A percentile compares a stretch with the other conserved stretches of the same genome.
These are phyloP conservation scores for Fonsecaea multimorphosa DNA, from an alignment of 2,329 filamentous ascomycete genomes.

Conservation along the genomic window DNA sequence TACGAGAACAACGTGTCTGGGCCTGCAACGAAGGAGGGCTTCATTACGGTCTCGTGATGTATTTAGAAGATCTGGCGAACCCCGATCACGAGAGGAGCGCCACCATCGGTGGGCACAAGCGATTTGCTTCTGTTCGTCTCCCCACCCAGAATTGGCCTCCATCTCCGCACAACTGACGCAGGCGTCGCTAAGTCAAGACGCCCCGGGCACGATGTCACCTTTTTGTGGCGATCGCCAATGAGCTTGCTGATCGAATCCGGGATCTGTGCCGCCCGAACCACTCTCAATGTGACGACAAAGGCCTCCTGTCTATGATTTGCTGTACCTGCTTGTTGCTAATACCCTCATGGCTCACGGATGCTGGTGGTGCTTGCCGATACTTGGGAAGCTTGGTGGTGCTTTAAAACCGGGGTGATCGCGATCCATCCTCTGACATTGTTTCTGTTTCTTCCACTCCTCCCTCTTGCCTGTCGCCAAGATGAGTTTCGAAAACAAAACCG, in stretches of 20 bases:
- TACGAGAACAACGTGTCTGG: background rate
- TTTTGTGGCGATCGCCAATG: slow-evolving; percentile 20
- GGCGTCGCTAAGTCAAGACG: slow-evolving; percentile 14
- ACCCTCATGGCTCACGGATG: slow-evolving; percentile 16
- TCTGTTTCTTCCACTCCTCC: slow-evolving; percentile 18
- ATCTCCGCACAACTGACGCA: slow-evolving; percentile 17
- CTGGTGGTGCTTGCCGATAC: slow-evolving; percentile 25
- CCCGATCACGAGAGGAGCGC: slow-evolving; percentile 10
- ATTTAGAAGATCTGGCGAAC: slow-evolving; percentile 1
- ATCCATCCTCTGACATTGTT: slow-evolving; percentile 20
- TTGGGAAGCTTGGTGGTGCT: slow-evolving; percentile 31
- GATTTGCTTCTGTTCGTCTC: slow-evolving; percentile 8
- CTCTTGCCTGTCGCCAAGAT: slow-evolving; percentile 29
- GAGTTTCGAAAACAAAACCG: slow-evolving; percentile 30
- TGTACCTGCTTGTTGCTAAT: slow-evolving; percentile 20
- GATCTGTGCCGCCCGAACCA: slow-evolving; percentile 22
- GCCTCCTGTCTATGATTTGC: slow-evolving; percentile 25
- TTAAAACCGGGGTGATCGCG: slow-evolving; percentile 29
- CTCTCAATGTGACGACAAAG: slow-evolving; percentile 14
- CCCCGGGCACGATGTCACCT: slow-evolving; percentile 31
- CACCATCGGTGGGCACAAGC: slow-evolving; percentile 18
- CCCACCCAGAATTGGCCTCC: slow-evolving; percentile 20
- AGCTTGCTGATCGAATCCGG: slow-evolving; percentile 13
- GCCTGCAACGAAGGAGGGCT: slow-evolving; percentile 5
- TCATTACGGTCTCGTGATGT: slow-evolving; percentile 3